These are phyloP conservation scores for Esteya vermicola DNA, from an alignment of 2,329 filamentous ascomycete species.

Conservation along the genomic window DNA sequence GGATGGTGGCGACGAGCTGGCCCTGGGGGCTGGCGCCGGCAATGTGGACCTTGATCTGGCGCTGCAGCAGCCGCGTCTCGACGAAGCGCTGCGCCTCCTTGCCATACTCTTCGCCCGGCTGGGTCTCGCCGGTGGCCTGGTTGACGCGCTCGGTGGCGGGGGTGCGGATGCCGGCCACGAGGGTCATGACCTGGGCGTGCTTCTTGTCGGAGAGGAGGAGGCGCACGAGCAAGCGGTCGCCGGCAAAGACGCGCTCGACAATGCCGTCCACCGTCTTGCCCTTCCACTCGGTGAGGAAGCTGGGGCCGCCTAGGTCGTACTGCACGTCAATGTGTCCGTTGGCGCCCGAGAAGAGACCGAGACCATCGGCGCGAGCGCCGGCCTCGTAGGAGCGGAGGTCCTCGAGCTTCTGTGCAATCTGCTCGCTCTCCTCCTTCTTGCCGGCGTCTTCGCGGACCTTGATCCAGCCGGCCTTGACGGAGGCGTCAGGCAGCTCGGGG, in stretches of 20 bases:
- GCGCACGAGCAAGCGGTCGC: slow-evolving; percentile 77
- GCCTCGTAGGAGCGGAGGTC: slow-evolving; percentile 64
- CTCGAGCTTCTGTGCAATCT: slow-evolving; percentile 57
- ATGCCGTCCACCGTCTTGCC: slow-evolving; percentile 72
- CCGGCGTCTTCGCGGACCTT: slow-evolving; percentile 91
- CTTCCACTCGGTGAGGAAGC: slow-evolving; percentile 74
- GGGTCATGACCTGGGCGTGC: slow-evolving; percentile 77
- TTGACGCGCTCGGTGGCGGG: slow-evolving; percentile 81
- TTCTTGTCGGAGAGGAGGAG: slow-evolving; percentile 68
- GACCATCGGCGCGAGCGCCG: slow-evolving; percentile 62
- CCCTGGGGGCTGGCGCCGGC: slow-evolving; percentile 81
- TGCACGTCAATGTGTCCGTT: slow-evolving; percentile 59
- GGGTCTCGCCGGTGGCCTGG: slow-evolving; percentile 61
- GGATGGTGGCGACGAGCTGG: slow-evolving; percentile 74
- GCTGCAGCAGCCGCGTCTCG: slow-evolving; percentile 72
- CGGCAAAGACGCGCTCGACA: slow-evolving; percentile 81
- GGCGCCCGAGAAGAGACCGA: slow-evolving; percentile 64
- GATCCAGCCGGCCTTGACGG: slow-evolving; percentile 79
- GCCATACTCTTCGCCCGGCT: slow-evolving; percentile 77
- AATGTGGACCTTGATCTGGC: slow-evolving; percentile 68
- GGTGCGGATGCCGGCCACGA: slow-evolving; percentile 77
- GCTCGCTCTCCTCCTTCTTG: slow-evolving; percentile 75
- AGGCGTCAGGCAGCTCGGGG: slow-evolving; percentile 62
- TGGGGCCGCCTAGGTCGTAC: slow-evolving; percentile 66
- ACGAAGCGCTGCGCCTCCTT: slow-evolving; percentile 83